A percentile compares a stretch with the other conserved stretches of the same genome.
Conservation (phyloP, 495 filamentous ascomycete genomes). For the Aspergillus steynii region DNA sequence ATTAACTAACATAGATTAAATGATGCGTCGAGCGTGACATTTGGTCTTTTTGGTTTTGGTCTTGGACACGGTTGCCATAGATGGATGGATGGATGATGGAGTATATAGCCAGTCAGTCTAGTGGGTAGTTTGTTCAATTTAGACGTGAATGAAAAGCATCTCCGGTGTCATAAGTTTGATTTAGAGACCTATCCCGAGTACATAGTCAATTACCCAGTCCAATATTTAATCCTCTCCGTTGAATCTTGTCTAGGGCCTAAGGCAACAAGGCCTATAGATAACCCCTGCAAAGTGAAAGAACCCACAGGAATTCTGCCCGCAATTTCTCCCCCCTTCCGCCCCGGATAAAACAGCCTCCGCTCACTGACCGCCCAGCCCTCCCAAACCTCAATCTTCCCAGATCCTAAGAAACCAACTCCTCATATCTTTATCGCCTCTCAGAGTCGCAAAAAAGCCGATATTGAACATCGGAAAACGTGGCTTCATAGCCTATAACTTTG, state of each 20-base stretch:
- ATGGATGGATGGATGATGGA: not conserved
- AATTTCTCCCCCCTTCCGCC: not conserved
- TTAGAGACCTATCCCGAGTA: too few relatives aligned
- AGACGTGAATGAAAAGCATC: not conserved
- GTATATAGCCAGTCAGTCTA: not conserved
- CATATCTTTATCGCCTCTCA: not conserved
- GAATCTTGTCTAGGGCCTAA: too few relatives aligned
- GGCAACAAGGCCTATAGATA: too few relatives aligned
- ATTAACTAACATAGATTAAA: not conserved
- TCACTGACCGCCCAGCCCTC: not conserved
- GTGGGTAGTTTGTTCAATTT: conserved; percentile 4
- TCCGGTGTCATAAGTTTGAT: too few relatives aligned
- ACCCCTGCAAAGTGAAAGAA: too few relatives aligned
- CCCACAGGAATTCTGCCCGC: not conserved
- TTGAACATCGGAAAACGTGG: not conserved
- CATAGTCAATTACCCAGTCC: too few relatives aligned
- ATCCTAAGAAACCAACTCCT: not conserved
- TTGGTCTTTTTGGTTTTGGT: not conserved
- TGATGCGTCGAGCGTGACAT: not conserved
- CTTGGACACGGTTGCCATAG: not conserved
- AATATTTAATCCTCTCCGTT: too few relatives aligned
- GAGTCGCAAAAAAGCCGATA: not conserved
- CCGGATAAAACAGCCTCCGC: not conserved
- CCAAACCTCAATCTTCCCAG: not conserved
- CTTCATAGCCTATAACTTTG: too few relatives aligned